Conservation (phyloP, 1,284 basidiomycete genomes). For the Naganishia albida region DNA sequence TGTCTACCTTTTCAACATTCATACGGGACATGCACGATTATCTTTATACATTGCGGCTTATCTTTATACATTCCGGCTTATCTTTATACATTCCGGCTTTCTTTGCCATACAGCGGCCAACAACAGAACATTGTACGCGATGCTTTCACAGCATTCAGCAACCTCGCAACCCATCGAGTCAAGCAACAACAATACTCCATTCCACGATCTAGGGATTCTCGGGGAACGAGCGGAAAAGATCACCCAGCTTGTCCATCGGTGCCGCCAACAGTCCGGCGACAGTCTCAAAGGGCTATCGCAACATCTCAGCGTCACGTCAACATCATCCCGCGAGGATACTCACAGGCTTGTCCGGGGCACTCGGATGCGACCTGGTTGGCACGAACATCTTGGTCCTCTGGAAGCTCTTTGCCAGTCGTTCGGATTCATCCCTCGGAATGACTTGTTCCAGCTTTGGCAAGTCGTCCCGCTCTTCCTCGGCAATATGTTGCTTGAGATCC, state of each 20-base stretch:
- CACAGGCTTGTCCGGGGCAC: slow-evolving; percentile 50
- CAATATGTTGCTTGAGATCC: slow-evolving; percentile 48
- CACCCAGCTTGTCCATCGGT: slow-evolving; percentile 65
- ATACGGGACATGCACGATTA: no score
- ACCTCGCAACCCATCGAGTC: no score
- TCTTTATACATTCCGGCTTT: no score
- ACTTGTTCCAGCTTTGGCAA: slow-evolving; percentile 36
- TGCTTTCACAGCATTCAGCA: no score
- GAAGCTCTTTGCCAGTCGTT: slow-evolving; percentile 58
- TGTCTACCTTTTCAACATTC: no score
- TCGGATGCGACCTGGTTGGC: slow-evolving; percentile 59
- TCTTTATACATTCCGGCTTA: no score
- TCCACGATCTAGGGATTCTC: slow-evolving; percentile 2
- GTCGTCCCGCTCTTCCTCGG: slow-evolving; percentile 37
- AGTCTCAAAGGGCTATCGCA: slow-evolving; percentile 60
- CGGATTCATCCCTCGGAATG: slow-evolving; percentile 30
- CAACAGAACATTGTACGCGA: no score
- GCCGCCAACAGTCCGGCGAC: slow-evolving; percentile 61
- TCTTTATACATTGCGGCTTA: no score
- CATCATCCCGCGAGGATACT: slow-evolving; percentile 16
- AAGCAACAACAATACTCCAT: no score
- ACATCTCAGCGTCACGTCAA: background rate
- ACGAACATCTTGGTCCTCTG: slow-evolving; percentile 65
- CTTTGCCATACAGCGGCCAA: no score
- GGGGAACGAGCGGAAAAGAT: slow-evolving; percentile 63